Evolutionary conservation across 1,139 yeast species (phyloP), one percentile per base, ranked within the genome.

Genomic region (Saccharomyces hybrid): DNA sequence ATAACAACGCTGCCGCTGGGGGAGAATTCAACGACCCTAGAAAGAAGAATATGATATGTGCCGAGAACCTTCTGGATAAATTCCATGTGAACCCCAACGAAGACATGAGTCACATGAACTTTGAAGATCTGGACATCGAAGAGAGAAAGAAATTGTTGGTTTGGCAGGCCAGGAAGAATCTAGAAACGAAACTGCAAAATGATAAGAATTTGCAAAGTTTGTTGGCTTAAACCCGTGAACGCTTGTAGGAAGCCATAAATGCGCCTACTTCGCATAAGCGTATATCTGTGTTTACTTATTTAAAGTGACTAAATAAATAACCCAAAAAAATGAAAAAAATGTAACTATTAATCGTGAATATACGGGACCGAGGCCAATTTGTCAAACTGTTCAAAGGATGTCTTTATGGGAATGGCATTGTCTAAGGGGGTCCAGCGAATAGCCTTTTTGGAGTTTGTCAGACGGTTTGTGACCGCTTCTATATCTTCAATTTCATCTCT

Each of bases 121-220:
- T 58, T 53, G 54, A 55, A 16, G 65, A 59, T 8, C 50, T 65
- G 47, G 67, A 64, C 38, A 61, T 66, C 20, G 62, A 62, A n/a
- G 67, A 64, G 44, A 64, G 69, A 38, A 69, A 67, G 55, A 62
- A 60, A 50, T 61, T 57, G 31, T 54, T 69, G 63, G 65, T 69
- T 41, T 66, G 68, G 70, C 61, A 65, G 30, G 71, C 72, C 3
- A 60, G 71, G 49, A 64, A 61, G 52, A 59, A 61, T 32, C 62
- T 68, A 67, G 68, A 66, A 51, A 48, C 55, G 44, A 53, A 56
- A 16, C 46, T 68, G 38, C 57, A 60, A 48, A 56, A 53, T 5
- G 70, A 66, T 54, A 52, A 57, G 20, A 58, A 60, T 28, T 51
- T 61, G 34, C 47, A 44, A 8, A 50, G 57, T 20, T 51, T 61